Evolutionary conservation across 495 filamentous ascomycete genomes (phyloP), one percentile per base, ranked within the genome.

Genomic region (Aspergillus sclerotioniger): DNA sequence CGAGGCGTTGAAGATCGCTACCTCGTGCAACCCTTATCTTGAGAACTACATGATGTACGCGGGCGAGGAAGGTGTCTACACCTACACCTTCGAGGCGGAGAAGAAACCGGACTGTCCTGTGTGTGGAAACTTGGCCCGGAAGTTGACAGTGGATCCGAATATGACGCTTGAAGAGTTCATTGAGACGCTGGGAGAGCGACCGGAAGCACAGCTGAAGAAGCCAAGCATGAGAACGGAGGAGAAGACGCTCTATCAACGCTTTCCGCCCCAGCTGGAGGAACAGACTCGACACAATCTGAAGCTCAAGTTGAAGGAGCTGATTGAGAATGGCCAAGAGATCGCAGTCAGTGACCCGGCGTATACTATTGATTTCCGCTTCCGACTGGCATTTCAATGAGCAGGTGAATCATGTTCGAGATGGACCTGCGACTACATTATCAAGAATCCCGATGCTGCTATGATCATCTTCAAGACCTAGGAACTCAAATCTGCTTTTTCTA

Each of bases 21-120:
- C 91, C 39, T 82, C 78, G 45, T 84, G 83, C 55, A 93, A 92
- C 47, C 90, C 94, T 0, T 87, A 82, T 56, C 82, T 98, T 0
- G 85, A 90, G 61, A 99, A 95, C 68, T 99, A 99, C 71, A 98
- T 98, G 92, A 96, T 96, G 90, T 99, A 98, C 73, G 96, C 87
- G 29, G 95, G 95, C 37, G 90, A 99, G 68, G 92, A 94, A 64
- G 82, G 89, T 60, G 84, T 98, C 51, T 99, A 97, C 76, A 99
- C 95, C 0, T 96, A 96, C 69, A 98, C 93, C 0, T 98, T 98
- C 71, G 84, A 90, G 63, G 91, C 96, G 60, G 86, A 96, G 69
- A 87, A 88, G 76, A 97, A 96, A 68, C 76, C 84, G 8, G 95
- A 96, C 65, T 99, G 95, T 61, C 92, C 95, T 6, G 95, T 98